Conservation (phyloP, 495 filamentous ascomycete species). For the Glonium stellatum region DNA sequence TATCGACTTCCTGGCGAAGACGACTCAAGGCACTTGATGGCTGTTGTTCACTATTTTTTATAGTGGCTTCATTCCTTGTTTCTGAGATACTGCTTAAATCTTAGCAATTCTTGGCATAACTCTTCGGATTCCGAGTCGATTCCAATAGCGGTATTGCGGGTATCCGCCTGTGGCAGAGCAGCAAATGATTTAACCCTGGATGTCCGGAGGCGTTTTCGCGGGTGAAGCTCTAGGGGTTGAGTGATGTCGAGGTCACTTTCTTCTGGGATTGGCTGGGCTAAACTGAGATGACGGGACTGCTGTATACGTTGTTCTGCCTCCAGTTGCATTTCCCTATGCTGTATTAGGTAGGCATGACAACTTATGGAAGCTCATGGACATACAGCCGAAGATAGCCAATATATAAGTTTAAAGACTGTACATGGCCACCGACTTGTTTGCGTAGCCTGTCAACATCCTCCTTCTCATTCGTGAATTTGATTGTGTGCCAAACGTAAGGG, state of each 20-base stretch:
- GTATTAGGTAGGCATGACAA: not conserved
- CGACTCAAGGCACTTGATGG: not conserved
- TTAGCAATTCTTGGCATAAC: not conserved
- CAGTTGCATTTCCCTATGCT: not conserved
- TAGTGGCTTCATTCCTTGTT: not conserved
- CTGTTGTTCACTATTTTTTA: not conserved
- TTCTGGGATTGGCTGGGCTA: not conserved
- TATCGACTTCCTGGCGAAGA: not conserved
- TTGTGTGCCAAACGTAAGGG: not conserved
- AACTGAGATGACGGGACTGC: not conserved
- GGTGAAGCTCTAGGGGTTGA: not conserved
- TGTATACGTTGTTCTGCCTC: not conserved
- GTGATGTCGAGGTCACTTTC: not conserved
- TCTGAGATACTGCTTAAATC: not conserved
- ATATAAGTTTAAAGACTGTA: not conserved
- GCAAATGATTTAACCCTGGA: not conserved
- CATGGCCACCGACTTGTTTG: not conserved
- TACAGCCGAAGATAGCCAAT: not conserved
- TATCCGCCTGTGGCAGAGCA: not conserved
- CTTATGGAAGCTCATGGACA: not conserved
- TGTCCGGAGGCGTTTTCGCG: not conserved
- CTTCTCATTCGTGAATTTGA: not conserved
- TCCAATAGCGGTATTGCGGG: not conserved
- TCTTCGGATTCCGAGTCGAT: not conserved
- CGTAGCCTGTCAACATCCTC: not conserved